Evolutionary conservation across 768 basidiomycete species (phyloP), one percentile per base, ranked within the genome.

Genomic region (Gloeopeniophorella convolvens): DNA sequence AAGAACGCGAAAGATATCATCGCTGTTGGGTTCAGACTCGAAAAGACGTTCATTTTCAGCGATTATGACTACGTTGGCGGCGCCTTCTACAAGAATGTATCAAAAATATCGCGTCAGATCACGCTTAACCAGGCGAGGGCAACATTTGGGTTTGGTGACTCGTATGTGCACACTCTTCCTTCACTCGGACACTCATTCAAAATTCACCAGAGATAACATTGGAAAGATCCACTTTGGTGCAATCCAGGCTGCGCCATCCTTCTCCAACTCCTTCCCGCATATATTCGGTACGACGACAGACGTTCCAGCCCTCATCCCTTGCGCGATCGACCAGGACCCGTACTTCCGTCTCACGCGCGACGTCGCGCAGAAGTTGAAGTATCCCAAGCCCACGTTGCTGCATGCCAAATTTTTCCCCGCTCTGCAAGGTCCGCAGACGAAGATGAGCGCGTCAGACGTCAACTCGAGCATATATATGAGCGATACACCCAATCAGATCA

Each of bases 381-480:
- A 95, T 71, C 91, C 85, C 35, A 99, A 99, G 66, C 96, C 96
- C 2, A 70, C 87, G 2, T 78, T 97, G 21, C 71, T 99, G 42
- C 93, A 98, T 68, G 79, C 94, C 40, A 95, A 95, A 63, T 99
- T 99, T 76, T 95, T 99, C 72, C 96, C 96, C 10, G 94, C 96
- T 4, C 76, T 99, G 9, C 95, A 97, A 68, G 96, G 96, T 35
- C 89, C 96, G 2, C 92, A 96, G 67, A 95, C 92, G 30, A 99
- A 99, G 72, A 99, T 99, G 96, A 96, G 93, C 66, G 96, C 96
- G 4, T 93, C 89, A 42, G 86, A 95, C 66, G 73, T 81, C 18
- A 95, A 93, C 68, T 89, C 85, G 57, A 89, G 89, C 57, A 94
- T 99, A 59, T 98, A 78, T 73, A 97, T 99, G 95, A 90, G 76